Conservation (phyloP, 768 basidiomycete genomes). For the Termitomyces sp. region DNA sequence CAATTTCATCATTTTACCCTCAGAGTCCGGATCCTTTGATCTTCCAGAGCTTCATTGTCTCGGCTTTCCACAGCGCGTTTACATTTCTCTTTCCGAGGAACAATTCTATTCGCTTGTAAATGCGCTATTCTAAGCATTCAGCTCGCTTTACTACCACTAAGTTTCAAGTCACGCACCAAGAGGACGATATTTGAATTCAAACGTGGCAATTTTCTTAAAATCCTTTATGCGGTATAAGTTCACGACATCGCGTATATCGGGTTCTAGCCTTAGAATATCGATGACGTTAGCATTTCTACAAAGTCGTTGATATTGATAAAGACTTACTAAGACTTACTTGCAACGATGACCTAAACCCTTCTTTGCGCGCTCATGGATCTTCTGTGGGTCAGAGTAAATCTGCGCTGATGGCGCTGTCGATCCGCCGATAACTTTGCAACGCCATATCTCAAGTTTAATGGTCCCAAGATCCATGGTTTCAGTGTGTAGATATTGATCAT, state of each 20-base stretch:
- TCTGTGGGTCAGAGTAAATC: not conserved
- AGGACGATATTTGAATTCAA: conserved; percentile 15
- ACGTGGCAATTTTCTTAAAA: not conserved
- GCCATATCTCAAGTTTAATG: conserved; percentile 9
- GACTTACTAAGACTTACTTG: conserved; percentile 4
- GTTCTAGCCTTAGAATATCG: not conserved
- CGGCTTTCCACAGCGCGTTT: not conserved
- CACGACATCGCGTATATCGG: not conserved
- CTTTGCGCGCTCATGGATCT: conserved; percentile 16
- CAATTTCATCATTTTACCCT: not conserved
- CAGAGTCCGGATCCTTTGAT: not conserved
- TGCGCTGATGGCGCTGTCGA: not conserved
- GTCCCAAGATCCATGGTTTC: conserved; percentile 8
- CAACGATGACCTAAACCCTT: conserved; percentile 11
- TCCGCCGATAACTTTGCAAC: not conserved
- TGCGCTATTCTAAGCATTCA: not conserved
- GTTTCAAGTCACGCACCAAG: conserved; percentile 4
- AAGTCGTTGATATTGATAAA: not conserved
- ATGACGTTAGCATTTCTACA: not conserved
- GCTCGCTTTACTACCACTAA: not conserved
- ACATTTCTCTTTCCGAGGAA: not conserved
- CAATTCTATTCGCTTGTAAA: conserved; percentile 13
- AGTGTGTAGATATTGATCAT: conserved; percentile 14
- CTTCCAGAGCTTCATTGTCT: not conserved
- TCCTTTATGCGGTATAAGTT: not conserved